phyloP scores from a whole-genome alignment of 1,284 basidiomycete species.

The Cutaneotrichosporon spelunceum region DNA sequence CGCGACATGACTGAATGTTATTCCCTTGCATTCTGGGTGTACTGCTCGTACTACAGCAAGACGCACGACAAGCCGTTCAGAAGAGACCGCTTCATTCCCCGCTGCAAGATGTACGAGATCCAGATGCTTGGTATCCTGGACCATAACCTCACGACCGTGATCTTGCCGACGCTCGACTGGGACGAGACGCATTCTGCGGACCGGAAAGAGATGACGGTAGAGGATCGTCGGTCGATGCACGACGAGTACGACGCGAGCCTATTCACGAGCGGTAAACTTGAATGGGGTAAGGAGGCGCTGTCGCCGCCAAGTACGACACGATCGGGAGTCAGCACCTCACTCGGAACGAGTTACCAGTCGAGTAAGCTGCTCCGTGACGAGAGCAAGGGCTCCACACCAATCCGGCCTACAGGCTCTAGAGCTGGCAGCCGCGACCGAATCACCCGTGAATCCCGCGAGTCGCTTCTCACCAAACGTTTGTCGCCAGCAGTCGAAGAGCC shows the following conservation, averaged over 20 bases:
- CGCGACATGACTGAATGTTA: slow-evolving; percentile 46
- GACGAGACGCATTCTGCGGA: slow-evolving; percentile 30
- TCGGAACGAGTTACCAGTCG: slow-evolving; percentile 42
- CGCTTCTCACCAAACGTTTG: slow-evolving; percentile 2
- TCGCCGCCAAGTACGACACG: slow-evolving; percentile 13
- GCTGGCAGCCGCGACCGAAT: background rate
- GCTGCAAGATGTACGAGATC: slow-evolving; percentile 90
- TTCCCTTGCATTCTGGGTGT: slow-evolving; percentile 50
- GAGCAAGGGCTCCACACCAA: slow-evolving; percentile 1
- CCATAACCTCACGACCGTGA: slow-evolving; percentile 82
- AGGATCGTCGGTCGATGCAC: slow-evolving; percentile 32
- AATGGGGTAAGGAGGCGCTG: slow-evolving; percentile 7
- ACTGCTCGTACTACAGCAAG: slow-evolving; percentile 51
- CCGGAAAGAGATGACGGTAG: slow-evolving; percentile 21
- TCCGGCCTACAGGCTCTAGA: background rate
- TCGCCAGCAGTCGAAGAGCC: slow-evolving; percentile 19
- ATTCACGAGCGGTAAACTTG: slow-evolving; percentile 24
- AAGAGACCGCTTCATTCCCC: slow-evolving; percentile 80
- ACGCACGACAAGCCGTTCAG: slow-evolving; percentile 65
- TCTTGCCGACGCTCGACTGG: slow-evolving; percentile 64
- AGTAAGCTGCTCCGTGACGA: slow-evolving; percentile 27
- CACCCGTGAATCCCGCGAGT: slow-evolving; percentile 1
- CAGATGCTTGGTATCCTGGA: slow-evolving; percentile 88
- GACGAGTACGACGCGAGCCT: slow-evolving; percentile 41
- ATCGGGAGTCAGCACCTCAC: slow-evolving; percentile 8